Percentiles rank a stretch among this genome's conserved stretches.
Conservation (phyloP, 306 rosid genomes). For the Gillenia trifoliata region DNA sequence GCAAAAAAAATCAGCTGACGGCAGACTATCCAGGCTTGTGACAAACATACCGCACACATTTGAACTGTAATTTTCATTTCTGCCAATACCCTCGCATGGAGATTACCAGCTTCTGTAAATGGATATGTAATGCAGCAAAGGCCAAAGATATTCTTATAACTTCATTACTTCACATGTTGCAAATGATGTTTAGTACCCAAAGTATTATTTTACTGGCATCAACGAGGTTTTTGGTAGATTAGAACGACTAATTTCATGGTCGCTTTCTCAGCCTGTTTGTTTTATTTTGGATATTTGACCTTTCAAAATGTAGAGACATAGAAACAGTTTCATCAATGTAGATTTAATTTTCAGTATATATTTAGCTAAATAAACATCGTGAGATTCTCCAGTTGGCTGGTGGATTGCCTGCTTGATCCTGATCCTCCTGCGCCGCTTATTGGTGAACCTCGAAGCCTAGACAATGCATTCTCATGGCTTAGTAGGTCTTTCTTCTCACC, state of each 20-base stretch:
- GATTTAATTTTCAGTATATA: conserved; percentile 76
- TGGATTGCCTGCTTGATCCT: conserved; percentile 97
- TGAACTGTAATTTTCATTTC: conserved; percentile 59
- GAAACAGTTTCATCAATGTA: conserved; percentile 64
- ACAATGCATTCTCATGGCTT: conserved; percentile 93
- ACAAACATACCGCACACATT: conserved; percentile 69
- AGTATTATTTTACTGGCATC: not conserved
- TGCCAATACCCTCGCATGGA: conserved; percentile 62
- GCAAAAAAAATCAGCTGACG: conserved; percentile 53
- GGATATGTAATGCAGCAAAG: conserved; percentile 68
- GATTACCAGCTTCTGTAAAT: conserved; percentile 92
- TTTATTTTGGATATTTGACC: conserved; percentile 21
- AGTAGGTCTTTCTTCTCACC: conserved; percentile 53
- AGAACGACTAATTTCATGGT: not conserved
- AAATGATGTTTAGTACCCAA: not conserved
- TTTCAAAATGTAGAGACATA: conserved; percentile 70
- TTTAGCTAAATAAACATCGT: conserved; percentile 89
- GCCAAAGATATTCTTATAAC: conserved; percentile 63
- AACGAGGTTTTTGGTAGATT: not conserved
- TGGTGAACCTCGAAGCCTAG: conserved; percentile 85
- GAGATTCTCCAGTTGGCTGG: conserved; percentile 96
- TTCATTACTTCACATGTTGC: not conserved
- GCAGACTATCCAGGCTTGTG: conserved; percentile 72
- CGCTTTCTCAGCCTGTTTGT: not conserved
- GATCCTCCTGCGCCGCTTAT: conserved; percentile 89